Evolutionary conservation across 1,284 basidiomycete genomes (phyloP).

Genomic region (Coriolopsis trogii): DNA sequence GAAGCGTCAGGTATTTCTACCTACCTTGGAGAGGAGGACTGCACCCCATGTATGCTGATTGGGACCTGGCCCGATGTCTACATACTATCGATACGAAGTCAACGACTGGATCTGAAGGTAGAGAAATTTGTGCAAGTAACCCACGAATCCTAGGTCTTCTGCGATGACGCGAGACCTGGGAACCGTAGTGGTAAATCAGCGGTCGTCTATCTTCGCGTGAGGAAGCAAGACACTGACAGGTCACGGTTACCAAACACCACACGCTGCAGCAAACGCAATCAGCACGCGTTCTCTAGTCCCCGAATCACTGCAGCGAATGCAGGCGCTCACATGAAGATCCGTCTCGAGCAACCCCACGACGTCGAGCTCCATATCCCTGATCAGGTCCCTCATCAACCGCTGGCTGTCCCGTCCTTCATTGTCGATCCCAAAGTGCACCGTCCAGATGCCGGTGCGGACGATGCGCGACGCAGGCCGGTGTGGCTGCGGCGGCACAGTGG

Average conservation of each 20-base stretch:
- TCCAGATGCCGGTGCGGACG: constrained; percentile 92
- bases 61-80: constrained; percentile 86
- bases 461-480: constrained; percentile 70
- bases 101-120: constrained; percentile 2
- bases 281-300: neutral
- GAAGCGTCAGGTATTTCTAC: neutral
- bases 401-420: constrained; percentile 85
- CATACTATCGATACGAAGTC: constrained; percentile 49
- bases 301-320: neutral
- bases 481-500: constrained; percentile 52
- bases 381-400: constrained; percentile 73
- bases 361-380: constrained; percentile 84
- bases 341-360: constrained; percentile 86
- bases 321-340: constrained; percentile 79
- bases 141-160: constrained; percentile 84
- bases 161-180: constrained; percentile 72
- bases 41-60: constrained; percentile 94
- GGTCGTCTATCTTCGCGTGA: neutral
- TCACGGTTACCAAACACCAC: constrained; percentile 91
- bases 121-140: constrained; percentile 26
- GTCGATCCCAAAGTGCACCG: constrained; percentile 89
- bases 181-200: constrained; percentile 5
- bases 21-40: constrained; percentile 78
- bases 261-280: constrained; percentile 47
- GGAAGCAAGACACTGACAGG: constrained; percentile 51